Percentiles rank a stretch among this genome's conserved stretches.
phyloP scores from a whole-genome alignment of 352 stramenopile species.

The Globisporangium alternatum region DNA sequence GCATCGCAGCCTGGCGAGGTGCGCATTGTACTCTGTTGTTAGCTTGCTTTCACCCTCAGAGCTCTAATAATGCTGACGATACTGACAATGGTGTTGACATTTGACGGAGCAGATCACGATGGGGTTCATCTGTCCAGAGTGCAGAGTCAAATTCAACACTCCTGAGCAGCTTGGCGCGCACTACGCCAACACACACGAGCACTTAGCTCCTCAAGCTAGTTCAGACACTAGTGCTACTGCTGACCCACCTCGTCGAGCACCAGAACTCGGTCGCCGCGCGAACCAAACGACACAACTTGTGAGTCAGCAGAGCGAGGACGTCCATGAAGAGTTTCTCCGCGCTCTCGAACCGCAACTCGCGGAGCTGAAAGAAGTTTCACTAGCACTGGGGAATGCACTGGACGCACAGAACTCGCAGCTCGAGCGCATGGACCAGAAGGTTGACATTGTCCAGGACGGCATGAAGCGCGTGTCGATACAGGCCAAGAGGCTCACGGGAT shows the following conservation, averaged over 20 bases:
- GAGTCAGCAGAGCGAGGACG: conserved; percentile 17
- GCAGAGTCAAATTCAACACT: conserved; percentile 63
- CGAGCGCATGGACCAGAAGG: conserved; percentile 56
- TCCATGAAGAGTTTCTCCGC: conserved; percentile 45
- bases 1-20: conserved; percentile 2
- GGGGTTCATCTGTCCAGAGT: conserved; percentile 85
- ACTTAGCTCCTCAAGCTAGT: background rate
- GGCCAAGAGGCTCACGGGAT: conserved; percentile 46
- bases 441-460: conserved; percentile 61
- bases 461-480: conserved; percentile 72
- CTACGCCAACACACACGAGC: conserved; percentile 50
- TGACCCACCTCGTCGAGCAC: background rate
- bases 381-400: conserved; percentile 56
- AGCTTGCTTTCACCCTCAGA: background rate
- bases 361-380: conserved; percentile 65
- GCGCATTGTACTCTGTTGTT: background rate
- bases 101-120: conserved; percentile 54
- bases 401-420: conserved; percentile 65
- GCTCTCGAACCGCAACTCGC: conserved; percentile 55
- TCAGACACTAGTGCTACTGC: background rate
- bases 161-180: conserved; percentile 51
- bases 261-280: background rate
- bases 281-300: background rate
- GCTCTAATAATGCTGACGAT: background rate
- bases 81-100: background rate